These are phyloP conservation scores for Fusarium cicatricum DNA, from an alignment of 2,329 filamentous ascomycete genomes.

Conservation along the genomic window DNA sequence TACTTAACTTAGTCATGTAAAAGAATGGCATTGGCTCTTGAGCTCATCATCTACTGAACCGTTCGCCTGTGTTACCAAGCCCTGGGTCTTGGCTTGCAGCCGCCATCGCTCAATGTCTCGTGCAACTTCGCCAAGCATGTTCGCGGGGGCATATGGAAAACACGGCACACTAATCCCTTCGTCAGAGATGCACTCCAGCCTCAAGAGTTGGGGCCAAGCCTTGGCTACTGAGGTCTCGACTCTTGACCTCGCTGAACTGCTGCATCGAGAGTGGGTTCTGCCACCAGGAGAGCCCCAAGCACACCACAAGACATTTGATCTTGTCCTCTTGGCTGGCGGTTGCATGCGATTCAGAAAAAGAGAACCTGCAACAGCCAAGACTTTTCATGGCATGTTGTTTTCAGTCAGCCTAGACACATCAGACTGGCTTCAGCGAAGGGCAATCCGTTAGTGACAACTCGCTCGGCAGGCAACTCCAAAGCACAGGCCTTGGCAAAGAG, in stretches of 20 bases:
- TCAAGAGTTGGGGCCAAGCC: slow-evolving; percentile 39
- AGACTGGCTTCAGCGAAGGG: slow-evolving; percentile 23
- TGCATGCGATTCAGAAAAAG: not conserved
- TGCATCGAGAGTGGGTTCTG: slow-evolving; percentile 30
- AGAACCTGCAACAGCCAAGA: slow-evolving; percentile 20
- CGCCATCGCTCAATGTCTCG: slow-evolving; percentile 9
- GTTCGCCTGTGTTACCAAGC: too few species aligned
- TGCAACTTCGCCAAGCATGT: slow-evolving; percentile 35
- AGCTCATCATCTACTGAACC: too few species aligned
- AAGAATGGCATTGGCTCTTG: not conserved
- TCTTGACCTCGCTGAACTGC: slow-evolving; percentile 23
- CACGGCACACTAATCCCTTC: slow-evolving; percentile 32
- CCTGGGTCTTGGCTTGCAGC: not conserved
- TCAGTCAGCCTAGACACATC: slow-evolving; percentile 13
- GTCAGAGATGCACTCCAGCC: slow-evolving; percentile 22
- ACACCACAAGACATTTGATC: not conserved
- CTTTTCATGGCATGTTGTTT: slow-evolving; percentile 6
- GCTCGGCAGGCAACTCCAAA: not conserved
- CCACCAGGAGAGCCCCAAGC: slow-evolving; percentile 2
- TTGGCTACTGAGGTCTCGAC: slow-evolving; percentile 42
- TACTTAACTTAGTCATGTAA: not conserved
- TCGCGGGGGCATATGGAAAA: slow-evolving; percentile 34
- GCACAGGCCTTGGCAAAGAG: slow-evolving; percentile 28
- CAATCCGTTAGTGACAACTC: slow-evolving; percentile 31
- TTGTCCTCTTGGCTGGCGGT: too few species aligned